Base-by-base conservation (phyloP, 306 rosid species). In the Pterocarpus macrocarpus region DNA sequence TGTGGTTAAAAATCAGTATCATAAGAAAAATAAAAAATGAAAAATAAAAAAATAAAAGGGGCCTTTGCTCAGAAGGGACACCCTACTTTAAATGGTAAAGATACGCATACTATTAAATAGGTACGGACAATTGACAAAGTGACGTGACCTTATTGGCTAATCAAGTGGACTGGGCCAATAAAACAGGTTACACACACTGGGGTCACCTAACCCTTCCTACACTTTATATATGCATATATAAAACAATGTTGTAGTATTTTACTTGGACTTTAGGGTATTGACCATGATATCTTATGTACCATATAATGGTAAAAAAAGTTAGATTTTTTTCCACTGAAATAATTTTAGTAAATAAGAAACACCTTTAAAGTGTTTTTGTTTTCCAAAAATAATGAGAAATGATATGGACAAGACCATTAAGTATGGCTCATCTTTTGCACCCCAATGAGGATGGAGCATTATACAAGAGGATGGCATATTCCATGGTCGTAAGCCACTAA, bases 381-480 rank as follows among this genome's bases (percentile, higher is more conserved):
- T 77, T 77, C 10, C 14, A 3, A 16, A 58, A 58, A 53, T 41
- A 52, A 5, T 12, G 17, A 55, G 61, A 56, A 72, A 49, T 52
- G 77, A 81, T 77, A 58, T 71, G 77, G 86, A 74, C 34, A 73
- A 69, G 52, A 14, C 10, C 78, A 81, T 70, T 65, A 50, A 5
- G 55, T 52, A 55, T 70, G 80, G 80, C 8, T 80, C 57, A 70
- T 86, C 74, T 65, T 72, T 69, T 76, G 85, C 50, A 45, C 43
- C 78, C 76, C 77, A 86, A 79, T 75, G 61, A 78, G 43, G 76
- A 70, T 41, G 67, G 56, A 80, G 85, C 85, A 79, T 70, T 70
- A 57, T 75, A 56, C 4, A 32, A 10, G 17, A 67, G 34, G 69
- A 70, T 52, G 71, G 74, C 43, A 77, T 64, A 81, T 72, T 81